Evolutionary conservation across 2,329 filamentous ascomycete genomes (phyloP).

Genomic region (Pestalotiopsis fici): DNA sequence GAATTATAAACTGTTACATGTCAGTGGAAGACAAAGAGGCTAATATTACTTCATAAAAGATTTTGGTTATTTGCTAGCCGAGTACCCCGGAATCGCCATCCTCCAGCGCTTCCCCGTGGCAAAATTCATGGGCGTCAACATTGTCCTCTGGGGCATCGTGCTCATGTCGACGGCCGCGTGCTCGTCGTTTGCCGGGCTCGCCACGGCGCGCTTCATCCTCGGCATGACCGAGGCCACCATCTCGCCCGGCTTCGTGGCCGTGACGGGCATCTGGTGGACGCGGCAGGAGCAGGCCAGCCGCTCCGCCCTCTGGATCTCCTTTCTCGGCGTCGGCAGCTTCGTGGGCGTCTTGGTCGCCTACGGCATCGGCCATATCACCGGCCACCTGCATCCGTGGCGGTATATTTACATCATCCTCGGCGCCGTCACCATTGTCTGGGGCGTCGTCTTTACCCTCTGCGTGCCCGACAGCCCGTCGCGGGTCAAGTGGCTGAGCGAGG

Average conservation of each 20-base stretch:
- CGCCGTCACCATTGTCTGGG: conserved; percentile 17
- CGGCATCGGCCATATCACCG: conserved; percentile 19
- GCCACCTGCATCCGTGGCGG: conserved; percentile 16
- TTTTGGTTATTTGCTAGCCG: conserved; percentile 38
- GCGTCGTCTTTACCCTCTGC: conserved; percentile 15
- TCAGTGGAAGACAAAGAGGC: too few relatives aligned
- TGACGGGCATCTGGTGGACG: conserved; percentile 26
- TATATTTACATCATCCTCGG: conserved; percentile 21
- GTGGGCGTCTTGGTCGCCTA: conserved; percentile 19
- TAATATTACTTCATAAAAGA: neutral
- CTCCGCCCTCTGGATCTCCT: conserved; percentile 20
- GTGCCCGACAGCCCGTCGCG: conserved; percentile 19
- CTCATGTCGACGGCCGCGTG: conserved; percentile 23
- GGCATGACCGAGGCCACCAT: conserved; percentile 23
- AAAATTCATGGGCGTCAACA: conserved; percentile 35
- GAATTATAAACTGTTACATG: too few relatives aligned
- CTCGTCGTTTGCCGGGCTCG: conserved; percentile 19
- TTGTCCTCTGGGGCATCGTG: conserved; percentile 40
- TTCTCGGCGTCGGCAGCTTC: conserved; percentile 21
- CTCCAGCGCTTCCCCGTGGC: conserved; percentile 32
- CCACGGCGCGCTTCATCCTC: conserved; percentile 18
- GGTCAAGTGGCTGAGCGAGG: conserved; percentile 20
- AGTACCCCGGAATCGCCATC: conserved; percentile 39
- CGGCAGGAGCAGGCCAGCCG: conserved; percentile 23
- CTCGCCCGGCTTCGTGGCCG: conserved; percentile 20